Evolutionary conservation across 441 rosid species (phyloP), one percentile per base, ranked within the genome.

Genomic region (Francoa sonchifolia): DNA sequence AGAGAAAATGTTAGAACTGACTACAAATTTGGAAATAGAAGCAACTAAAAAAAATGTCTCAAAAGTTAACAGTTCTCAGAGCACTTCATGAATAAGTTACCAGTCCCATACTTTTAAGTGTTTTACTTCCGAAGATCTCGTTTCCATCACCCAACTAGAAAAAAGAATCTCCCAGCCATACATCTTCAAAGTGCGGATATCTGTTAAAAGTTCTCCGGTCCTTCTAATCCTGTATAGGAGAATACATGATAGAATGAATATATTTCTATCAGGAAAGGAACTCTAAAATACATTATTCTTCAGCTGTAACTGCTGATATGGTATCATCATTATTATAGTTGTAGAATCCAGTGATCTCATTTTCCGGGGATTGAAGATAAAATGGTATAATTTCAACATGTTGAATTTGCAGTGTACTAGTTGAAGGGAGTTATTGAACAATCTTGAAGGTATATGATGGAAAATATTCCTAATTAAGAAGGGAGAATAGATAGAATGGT

Each of bases 111-210:
- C 94, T 65, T 85, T 74, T 50, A 89, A 52, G 71, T 89, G 80
- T 55, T 77, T 76, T 63, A 89, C 78, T 85, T 89, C 95, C 7
- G 52, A 62, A 19, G 82, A 65, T 72, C 95, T 75, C 16, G 87
- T 77, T 63, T 82, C 75, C 72, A 62, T 77, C 63, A 89, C 43
- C 87, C 96, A 72, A 53, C 65, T 34, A 58, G 95, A 82, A 67
- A 85, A 89, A 55, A 77, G 69, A 33, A 62, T 65, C 58, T 89
- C 98, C 98, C 98, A 89, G 2, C 80, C 69, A 61, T 77, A 82
- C 89, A 85, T 82, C 71, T 89, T 89, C 30, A 89, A 57, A 59
- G 94, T 82, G 32, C 81, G 89, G 39, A 89, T 71, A 68, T 85
- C 68, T 3, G 87, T 57, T 66, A 82, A 61, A 63, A 89, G 76